Conservation (phyloP, 345 rosid species). For the Acer negundo region DNA sequence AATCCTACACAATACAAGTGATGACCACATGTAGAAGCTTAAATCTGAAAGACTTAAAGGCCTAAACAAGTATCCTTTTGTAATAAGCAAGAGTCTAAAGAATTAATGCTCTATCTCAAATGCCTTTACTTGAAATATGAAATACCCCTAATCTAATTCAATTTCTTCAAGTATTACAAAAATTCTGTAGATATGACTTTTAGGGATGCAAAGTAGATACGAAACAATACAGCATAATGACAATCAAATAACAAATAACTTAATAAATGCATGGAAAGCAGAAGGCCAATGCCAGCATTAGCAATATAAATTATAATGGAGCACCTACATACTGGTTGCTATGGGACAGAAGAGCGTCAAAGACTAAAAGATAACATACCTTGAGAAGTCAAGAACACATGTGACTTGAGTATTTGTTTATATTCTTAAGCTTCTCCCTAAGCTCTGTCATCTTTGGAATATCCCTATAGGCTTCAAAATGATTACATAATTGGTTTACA, state of each 20-base stretch:
- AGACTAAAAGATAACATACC: conserved; percentile 44
- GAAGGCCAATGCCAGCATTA: background rate
- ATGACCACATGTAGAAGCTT: background rate
- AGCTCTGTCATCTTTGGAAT: conserved; percentile 96
- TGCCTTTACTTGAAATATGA: background rate
- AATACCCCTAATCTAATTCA: background rate
- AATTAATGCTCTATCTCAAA: background rate
- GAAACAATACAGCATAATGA: background rate
- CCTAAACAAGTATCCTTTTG: background rate
- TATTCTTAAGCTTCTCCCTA: conserved; percentile 90
- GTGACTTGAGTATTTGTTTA: conserved; percentile 93
- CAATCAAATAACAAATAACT: background rate
- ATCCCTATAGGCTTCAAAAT: conserved; percentile 97
- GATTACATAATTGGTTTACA: conserved; percentile 93
- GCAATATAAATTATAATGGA: background rate
- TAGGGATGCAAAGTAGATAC: background rate
- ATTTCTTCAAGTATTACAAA: too few relatives aligned
- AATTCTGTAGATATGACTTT: background rate
- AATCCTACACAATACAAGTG: background rate
- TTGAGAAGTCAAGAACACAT: conserved; percentile 90
- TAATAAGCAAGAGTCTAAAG: background rate
- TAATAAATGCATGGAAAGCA: background rate
- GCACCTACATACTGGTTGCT: too few relatives aligned
- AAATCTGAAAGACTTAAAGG: background rate
- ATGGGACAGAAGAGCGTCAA: background rate